These are phyloP conservation scores for Boeremia exigua DNA, from an alignment of 2,329 filamentous ascomycete species.

Conservation along the genomic window DNA sequence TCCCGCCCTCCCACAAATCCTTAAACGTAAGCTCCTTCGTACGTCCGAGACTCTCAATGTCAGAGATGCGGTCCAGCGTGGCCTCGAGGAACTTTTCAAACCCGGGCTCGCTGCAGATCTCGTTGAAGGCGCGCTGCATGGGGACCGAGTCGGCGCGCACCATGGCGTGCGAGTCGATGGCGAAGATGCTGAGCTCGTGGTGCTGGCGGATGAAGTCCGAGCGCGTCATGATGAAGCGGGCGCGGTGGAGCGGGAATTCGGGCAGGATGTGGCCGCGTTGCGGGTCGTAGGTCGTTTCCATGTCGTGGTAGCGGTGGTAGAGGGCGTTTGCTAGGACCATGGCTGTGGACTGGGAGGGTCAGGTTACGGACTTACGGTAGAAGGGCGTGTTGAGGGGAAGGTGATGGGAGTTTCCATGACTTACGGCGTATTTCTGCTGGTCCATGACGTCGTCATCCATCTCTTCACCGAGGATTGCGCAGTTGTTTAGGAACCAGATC, in stretches of 20 bases:
- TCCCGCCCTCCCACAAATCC: conserved; percentile 84
- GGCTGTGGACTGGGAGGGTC: conserved; percentile 71
- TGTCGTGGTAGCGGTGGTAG: conserved; percentile 79
- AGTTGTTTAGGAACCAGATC: conserved; percentile 79
- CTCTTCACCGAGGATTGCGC: conserved; percentile 74
- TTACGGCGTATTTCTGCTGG: conserved; percentile 91
- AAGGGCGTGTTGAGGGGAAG: background rate
- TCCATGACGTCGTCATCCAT: conserved; percentile 99
- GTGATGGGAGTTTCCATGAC: conserved; percentile 44
- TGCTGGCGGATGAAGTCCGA: conserved; percentile 93
- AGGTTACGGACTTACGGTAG: background rate
- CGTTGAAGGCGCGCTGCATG: conserved; percentile 90
- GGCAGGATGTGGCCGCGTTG: conserved; percentile 77
- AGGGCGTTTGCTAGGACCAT: conserved; percentile 93
- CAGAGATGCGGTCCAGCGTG: conserved; percentile 84
- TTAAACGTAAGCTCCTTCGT: conserved; percentile 97
- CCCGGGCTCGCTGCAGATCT: conserved; percentile 76
- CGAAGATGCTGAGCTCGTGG: conserved; percentile 94
- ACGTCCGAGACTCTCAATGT: conserved; percentile 89
- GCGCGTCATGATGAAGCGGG: conserved; percentile 84
- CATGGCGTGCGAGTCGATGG: conserved; percentile 83
- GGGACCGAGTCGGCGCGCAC: conserved; percentile 94
- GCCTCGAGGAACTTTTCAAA: conserved; percentile 84
- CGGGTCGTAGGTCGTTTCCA: conserved; percentile 66
- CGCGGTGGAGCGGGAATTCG: conserved; percentile 60